Percentiles rank a stretch among this genome's conserved stretches.
Evolutionary conservation across 2,329 filamentous ascomycete genomes (phyloP).

Genomic region (Aspergillus aculeatus): DNA sequence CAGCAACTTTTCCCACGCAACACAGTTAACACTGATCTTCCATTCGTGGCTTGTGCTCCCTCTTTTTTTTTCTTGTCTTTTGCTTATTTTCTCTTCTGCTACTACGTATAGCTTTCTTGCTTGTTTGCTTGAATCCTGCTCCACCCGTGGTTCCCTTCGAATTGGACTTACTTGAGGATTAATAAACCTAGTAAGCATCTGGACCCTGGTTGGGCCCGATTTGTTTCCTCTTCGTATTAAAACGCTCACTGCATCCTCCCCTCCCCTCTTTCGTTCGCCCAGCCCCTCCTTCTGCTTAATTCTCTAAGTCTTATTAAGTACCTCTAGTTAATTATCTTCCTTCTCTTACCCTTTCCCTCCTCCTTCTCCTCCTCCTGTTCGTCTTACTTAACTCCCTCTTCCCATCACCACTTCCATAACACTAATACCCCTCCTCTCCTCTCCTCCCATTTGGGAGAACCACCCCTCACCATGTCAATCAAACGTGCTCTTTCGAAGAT

Average conservation of each 20-base stretch:
- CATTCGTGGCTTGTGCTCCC: not conserved
- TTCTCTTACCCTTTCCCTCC: not conserved
- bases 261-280: not conserved
- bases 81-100: not conserved
- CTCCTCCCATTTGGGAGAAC: not conserved
- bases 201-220: not conserved
- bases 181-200: not conserved
- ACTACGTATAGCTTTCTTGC: not conserved
- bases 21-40: not conserved
- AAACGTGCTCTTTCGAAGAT: conserved; percentile 46
- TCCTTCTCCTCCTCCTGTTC: not conserved
- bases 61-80: not conserved
- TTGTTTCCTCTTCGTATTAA: not conserved
- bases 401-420: not conserved
- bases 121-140: not conserved
- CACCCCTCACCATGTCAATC: conserved; percentile 47
- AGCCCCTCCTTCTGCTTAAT: not conserved
- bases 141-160: not conserved
- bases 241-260: not conserved
- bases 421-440: not conserved
- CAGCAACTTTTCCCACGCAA: not conserved
- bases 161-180: not conserved
- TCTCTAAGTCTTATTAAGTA: not conserved
- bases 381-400: not conserved
- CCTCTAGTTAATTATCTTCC: not conserved